phyloP scores from a whole-genome alignment of 192 early-diverging fungal genomes.

The Backusella mclennaniae region DNA sequence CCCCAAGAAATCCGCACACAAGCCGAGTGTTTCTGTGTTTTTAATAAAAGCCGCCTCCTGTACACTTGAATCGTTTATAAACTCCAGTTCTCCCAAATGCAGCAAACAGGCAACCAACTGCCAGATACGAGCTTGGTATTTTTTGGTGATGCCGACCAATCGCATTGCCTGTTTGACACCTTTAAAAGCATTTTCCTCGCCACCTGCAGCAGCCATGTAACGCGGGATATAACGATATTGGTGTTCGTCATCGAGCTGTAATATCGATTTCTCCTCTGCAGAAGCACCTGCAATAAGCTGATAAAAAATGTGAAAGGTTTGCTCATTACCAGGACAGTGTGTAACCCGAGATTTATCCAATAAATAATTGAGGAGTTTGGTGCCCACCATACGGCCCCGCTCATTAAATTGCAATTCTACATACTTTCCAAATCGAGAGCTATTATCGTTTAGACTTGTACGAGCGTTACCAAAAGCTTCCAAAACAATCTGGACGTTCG shows the following conservation, averaged over 20 bases:
- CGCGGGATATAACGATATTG: slow-evolving; percentile 56
- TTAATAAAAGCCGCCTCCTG: slow-evolving; percentile 77
- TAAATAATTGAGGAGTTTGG: slow-evolving; percentile 84
- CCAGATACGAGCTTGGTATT: slow-evolving; percentile 83
- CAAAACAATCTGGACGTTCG: slow-evolving; percentile 69
- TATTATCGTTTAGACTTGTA: slow-evolving; percentile 71
- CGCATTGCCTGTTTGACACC: slow-evolving; percentile 80
- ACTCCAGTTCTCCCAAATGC: slow-evolving; percentile 86
- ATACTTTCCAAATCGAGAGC: slow-evolving; percentile 83
- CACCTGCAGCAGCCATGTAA: slow-evolving; percentile 53
- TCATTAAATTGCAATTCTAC: slow-evolving; percentile 92
- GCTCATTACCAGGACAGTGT: slow-evolving; percentile 59
- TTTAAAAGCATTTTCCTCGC: slow-evolving; percentile 61
- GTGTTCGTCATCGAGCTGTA: slow-evolving; percentile 66
- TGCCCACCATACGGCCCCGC: slow-evolving; percentile 85
- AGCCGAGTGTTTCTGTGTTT: slow-evolving; percentile 72
- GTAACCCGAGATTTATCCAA: slow-evolving; percentile 84
- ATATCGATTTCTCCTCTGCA: slow-evolving; percentile 70
- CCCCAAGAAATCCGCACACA: slow-evolving; percentile 81
- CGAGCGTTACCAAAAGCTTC: slow-evolving; percentile 90
- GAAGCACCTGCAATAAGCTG: slow-evolving; percentile 86
- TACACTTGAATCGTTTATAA: slow-evolving; percentile 65
- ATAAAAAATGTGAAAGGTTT: slow-evolving; percentile 96
- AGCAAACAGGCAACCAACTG: slow-evolving; percentile 82
- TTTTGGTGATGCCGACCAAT: slow-evolving; percentile 78